A percentile compares a stretch with the other conserved stretches of the same genome.
These are phyloP conservation scores for Protea cynaroides DNA, from an alignment of 164 flowering plant species.

Conservation along the genomic window DNA sequence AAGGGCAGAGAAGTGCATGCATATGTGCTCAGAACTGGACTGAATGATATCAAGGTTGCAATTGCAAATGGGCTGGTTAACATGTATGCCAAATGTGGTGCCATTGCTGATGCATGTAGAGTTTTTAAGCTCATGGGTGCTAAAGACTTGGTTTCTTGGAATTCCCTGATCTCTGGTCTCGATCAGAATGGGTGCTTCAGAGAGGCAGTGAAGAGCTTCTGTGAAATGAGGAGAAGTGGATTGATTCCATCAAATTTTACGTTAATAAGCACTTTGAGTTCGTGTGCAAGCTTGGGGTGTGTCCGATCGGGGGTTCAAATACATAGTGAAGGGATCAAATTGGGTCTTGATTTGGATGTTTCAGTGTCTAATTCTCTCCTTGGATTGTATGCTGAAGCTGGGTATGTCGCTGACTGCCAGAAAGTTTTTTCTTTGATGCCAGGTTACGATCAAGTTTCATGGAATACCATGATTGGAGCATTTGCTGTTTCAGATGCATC, in stretches of 20 bases:
- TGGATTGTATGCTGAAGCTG: conserved; percentile 53
- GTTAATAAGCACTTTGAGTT: conserved; percentile 74
- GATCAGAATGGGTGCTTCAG: conserved; percentile 66
- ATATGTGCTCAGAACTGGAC: conserved; percentile 42
- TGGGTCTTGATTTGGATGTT: conserved; percentile 70
- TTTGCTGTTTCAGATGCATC: conserved; percentile 45
- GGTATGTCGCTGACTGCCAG: conserved; percentile 37
- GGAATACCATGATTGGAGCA: conserved; percentile 82
- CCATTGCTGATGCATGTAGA: conserved; percentile 41
- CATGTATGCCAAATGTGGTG: conserved; percentile 80
- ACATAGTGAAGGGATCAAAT: conserved; percentile 66
- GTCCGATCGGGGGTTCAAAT: conserved; percentile 46
- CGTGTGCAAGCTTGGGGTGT: conserved; percentile 69
- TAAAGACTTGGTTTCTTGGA: conserved; percentile 82
- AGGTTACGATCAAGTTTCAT: conserved; percentile 66
- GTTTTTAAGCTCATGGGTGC: conserved; percentile 49
- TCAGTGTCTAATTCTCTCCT: conserved; percentile 91
- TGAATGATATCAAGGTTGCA: conserved; percentile 34
- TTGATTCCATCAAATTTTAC: conserved; percentile 59
- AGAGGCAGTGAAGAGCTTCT: conserved; percentile 46
- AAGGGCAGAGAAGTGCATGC: conserved; percentile 80
- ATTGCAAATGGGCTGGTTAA: conserved; percentile 70
- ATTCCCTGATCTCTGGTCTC: conserved; percentile 73
- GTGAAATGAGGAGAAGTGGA: conserved; percentile 46
- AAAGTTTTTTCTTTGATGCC: conserved; percentile 61